Evolutionary conservation across 345 rosid species (phyloP), one percentile per base, ranked within the genome.

Genomic region (Noccaea bulbosa): DNA sequence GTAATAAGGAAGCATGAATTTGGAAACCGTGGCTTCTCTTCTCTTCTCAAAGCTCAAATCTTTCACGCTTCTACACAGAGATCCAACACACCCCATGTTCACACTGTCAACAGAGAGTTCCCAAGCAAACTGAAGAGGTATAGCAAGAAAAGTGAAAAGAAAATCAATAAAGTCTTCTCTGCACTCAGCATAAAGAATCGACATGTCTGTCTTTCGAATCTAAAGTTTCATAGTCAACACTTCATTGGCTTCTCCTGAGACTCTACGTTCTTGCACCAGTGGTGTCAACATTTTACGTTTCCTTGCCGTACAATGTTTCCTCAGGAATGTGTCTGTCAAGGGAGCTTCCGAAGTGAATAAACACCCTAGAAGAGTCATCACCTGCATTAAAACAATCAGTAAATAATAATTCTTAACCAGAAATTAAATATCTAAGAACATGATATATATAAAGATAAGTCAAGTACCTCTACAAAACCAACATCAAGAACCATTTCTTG

Each of bases 341-440:
- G 79, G 66, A 69, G 54, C 3, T 1, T 69, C 74, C 0, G 70
- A 75, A 43, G 64, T 47, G 15, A 75, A 62, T 3, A 65, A 11
- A 53, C 12, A 51, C 6, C 34, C 69, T 4, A 75, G 38, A 8
- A 76, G 46, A 32, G 48, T 54, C 9, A 69, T 0, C 0, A 75
- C 49, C 79, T 75, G 5, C 1, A 43, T 9, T 9, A 6, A 6
- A 10, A 8, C 0, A 24, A 44, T 12, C 0, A 16, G 22, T 4
- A 41, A 27, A 9, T 0, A 33, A 16, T 7, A 15, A 16, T 10
- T 7, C 8, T 14, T 14, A 35, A 20, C 7, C 0, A 35, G 30
- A 35, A 56, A 56, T 3, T 20, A 20, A 20, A 20, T 20, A 16
- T 34, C 8, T 16, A 46, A 9, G 22, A 20, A 20, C 22, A 20